Evolutionary conservation across 2,329 filamentous ascomycete species (phyloP).

Genomic region (Davidsoniella australis): DNA sequence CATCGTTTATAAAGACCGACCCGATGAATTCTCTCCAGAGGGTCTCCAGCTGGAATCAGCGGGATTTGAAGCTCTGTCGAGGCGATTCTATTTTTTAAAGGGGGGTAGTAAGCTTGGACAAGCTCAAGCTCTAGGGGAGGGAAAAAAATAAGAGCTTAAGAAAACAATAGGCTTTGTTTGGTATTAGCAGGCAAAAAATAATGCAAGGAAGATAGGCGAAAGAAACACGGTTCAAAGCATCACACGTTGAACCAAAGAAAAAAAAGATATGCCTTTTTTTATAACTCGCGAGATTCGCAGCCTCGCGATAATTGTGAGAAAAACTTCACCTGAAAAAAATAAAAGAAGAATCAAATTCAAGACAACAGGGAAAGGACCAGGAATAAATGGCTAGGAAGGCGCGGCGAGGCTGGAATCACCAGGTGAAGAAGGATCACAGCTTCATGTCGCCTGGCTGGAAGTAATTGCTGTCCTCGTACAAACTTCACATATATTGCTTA

Average conservation of each 20-base stretch:
- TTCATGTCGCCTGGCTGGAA: no score
- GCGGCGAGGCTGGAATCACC: background rate
- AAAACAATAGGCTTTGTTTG: conserved; percentile 11
- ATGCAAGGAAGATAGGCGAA: background rate
- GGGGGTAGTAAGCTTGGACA: no score
- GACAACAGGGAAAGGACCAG: no score
- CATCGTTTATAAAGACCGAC: background rate
- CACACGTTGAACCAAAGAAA: background rate
- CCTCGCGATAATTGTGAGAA: no score
- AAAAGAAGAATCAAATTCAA: background rate
- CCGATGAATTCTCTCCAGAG: background rate
- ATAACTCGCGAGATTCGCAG: no score
- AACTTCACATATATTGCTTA: no score
- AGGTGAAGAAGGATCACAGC: background rate
- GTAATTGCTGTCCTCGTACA: no score
- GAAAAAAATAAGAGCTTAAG: background rate
- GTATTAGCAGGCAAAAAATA: background rate
- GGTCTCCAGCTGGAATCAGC: no score
- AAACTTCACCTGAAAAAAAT: background rate
- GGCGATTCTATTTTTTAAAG: no score
- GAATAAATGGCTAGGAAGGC: background rate
- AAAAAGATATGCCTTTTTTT: background rate
- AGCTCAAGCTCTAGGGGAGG: no score
- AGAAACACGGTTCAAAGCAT: background rate
- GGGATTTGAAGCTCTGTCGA: no score